phyloP scores from a whole-genome alignment of 1,284 basidiomycete genomes.

The Ceratobasidium sp. region DNA sequence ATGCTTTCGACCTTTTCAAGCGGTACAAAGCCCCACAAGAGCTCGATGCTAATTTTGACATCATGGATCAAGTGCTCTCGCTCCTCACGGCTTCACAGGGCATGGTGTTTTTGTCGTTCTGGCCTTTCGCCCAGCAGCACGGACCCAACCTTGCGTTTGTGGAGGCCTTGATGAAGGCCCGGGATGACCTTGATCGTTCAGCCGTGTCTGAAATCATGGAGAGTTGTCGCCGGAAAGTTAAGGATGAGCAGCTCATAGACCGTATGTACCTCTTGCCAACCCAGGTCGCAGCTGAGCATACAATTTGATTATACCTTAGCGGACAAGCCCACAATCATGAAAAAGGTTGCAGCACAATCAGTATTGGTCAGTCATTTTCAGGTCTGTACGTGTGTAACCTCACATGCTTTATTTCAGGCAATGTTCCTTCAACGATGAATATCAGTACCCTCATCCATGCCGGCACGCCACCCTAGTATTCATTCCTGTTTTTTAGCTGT shows the following conservation, averaged over 20 bases:
- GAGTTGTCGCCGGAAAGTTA: slow-evolving; percentile 89
- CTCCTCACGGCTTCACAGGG: slow-evolving; percentile 91
- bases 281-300: slow-evolving; percentile 18
- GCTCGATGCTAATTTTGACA: slow-evolving; percentile 84
- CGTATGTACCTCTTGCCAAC: slow-evolving; percentile 66
- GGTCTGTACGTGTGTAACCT: slow-evolving; percentile 18
- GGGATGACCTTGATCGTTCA: slow-evolving; percentile 90
- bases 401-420: slow-evolving; percentile 42
- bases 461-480: slow-evolving; percentile 9
- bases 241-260: slow-evolving; percentile 84
- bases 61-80: slow-evolving; percentile 85
- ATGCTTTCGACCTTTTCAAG: slow-evolving; percentile 84
- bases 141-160: slow-evolving; percentile 94
- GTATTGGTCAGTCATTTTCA: slow-evolving; percentile 74
- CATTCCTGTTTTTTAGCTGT: slow-evolving; percentile 23
- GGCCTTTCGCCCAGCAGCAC: slow-evolving; percentile 95
- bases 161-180: slow-evolving; percentile 87
- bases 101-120: slow-evolving; percentile 94
- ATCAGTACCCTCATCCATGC: slow-evolving; percentile 14
- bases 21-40: slow-evolving; percentile 83
- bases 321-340: slow-evolving; percentile 84
- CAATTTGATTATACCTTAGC: slow-evolving; percentile 58
- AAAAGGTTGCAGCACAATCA: slow-evolving; percentile 80
- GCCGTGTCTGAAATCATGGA: slow-evolving; percentile 95
- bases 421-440: slow-evolving; percentile 45